A percentile compares a stretch with the other conserved stretches of the same genome.
These are phyloP conservation scores for sorghum (Sorghum bicolor) DNA, from an alignment of 176 grass and related monocot genomes.

Conservation along the genomic window DNA sequence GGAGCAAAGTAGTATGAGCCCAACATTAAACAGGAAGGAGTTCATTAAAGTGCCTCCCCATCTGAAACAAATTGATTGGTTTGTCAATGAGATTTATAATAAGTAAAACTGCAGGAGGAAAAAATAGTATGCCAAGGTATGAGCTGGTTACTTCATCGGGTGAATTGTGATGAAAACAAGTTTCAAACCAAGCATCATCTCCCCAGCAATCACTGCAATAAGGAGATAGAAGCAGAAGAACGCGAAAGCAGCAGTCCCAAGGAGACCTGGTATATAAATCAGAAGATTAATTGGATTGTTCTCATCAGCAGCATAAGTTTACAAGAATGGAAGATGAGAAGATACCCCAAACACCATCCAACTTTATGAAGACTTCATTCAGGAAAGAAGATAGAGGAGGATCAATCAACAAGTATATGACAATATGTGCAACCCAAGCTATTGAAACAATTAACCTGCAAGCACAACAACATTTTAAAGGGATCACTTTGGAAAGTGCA, in stretches of 20 bases:
- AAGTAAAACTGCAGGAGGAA: background rate
- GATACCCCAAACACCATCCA: conserved; percentile 91
- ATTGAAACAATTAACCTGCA: conserved; percentile 93
- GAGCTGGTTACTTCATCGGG: conserved; percentile 91
- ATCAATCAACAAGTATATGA: conserved; percentile 91
- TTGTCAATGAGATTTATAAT: conserved; percentile 24
- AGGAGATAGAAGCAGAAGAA: conserved; percentile 99
- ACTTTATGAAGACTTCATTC: conserved; percentile 98
- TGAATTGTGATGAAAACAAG: conserved; percentile 99
- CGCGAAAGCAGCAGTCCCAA: conserved; percentile 96
- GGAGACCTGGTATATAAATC: conserved; percentile 67
- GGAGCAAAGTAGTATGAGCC: conserved; percentile 94
- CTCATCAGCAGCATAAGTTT: conserved; percentile 2
- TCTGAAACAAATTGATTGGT: conserved; percentile 48
- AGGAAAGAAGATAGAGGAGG: conserved; percentile 94
- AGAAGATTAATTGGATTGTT: conserved; percentile 15
- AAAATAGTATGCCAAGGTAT: background rate
- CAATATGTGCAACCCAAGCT: conserved; percentile 93
- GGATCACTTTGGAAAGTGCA: background rate
- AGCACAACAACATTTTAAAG: background rate
- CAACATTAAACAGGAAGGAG: conserved; percentile 98
- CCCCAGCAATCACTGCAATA: conserved; percentile 95
- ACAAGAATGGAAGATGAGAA: conserved; percentile 35
- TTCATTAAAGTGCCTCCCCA: conserved; percentile 99
- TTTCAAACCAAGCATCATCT: conserved; percentile 98